Base-by-base conservation (phyloP, 257 asterid species). In the Haberlea rhodopensis region DNA sequence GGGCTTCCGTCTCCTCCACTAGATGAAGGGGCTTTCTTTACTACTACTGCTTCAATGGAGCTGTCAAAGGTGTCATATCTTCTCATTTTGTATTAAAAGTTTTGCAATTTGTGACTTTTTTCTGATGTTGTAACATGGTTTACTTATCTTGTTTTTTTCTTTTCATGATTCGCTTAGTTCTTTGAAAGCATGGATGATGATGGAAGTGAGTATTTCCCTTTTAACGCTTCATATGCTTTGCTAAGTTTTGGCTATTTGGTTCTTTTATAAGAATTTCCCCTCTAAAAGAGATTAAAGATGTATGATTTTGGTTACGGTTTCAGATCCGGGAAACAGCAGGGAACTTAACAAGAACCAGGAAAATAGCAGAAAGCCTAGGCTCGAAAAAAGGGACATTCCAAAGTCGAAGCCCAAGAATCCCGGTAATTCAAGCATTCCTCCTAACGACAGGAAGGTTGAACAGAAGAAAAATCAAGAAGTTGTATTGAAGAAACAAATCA, bases 1-100 rank as follows among this genome's bases (percentile, higher is more conserved):
- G 98, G 98, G 16, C 86, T 91, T 8, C 98, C 98, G 48, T 91
- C 96, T 74, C 98, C 98, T 11, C 98, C 98, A 18, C 75, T 91
- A n/a, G 98, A 91, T 53, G 96, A 83, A 71, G 96, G 90, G 57
- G 90, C 82, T 54, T 87, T 89, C 77, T 80, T 89, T 71, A 63
- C 91, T 56, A 61, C 88, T 64, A 86, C 86, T 54, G 65, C 81
- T 68, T 75, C 89, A 40, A 81, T 89, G 82, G 97, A 89, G 79
- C 75, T 87, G 26, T 80, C 94, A 27, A 84, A 87, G 90, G 99
- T 89, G 67, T 66, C 59, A 49, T 54, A 48, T 70, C 37, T 27
- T 19, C 15, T 63, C 43, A 16, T 31, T 26, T 60, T 25, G 48
- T n/a, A 6, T 10, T 45, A 8, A 6, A 57, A 59, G 19, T 31